A percentile compares a stretch with the other conserved stretches of the same genome.
These are phyloP conservation scores for Pythium pyrilobum DNA, from an alignment of 352 stramenopile species.

Conservation along the genomic window DNA sequence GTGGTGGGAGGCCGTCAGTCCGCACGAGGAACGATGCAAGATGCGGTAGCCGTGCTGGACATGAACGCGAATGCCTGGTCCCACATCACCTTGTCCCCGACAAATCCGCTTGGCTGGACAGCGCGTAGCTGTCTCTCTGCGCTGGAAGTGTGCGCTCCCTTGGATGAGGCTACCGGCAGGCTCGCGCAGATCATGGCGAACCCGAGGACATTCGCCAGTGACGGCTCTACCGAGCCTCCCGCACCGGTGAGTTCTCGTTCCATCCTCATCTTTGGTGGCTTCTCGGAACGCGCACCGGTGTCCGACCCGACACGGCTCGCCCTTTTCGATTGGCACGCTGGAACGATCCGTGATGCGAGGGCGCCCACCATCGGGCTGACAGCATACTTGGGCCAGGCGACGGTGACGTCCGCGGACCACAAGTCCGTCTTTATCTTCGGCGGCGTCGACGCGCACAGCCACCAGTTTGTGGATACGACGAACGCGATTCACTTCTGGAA, in stretches of 20 bases:
- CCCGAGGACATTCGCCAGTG: background rate
- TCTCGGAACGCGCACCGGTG: constrained; percentile 22
- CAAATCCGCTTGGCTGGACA: constrained; percentile 8
- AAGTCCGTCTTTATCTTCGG: constrained; percentile 62
- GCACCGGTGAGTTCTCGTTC: constrained; percentile 4
- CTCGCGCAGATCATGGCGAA: constrained; percentile 10
- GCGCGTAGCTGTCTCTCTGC: constrained; percentile 6
- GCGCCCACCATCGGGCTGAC: constrained; percentile 27
- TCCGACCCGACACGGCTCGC: constrained; percentile 2
- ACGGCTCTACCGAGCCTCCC: background rate
- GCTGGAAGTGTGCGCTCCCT: constrained; percentile 12
- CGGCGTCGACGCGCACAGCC: constrained; percentile 24
- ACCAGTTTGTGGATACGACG: constrained; percentile 31
- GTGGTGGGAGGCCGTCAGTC: constrained; percentile 42
- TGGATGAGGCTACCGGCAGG: constrained; percentile 10
- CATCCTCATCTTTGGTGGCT: constrained; percentile 58
- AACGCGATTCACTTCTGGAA: constrained; percentile 59
- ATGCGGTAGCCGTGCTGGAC: constrained; percentile 44
- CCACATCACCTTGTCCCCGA: constrained; percentile 1
- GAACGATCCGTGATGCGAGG: constrained; percentile 23
- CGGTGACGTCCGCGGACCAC: constrained; percentile 24
- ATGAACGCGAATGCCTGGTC: constrained; percentile 42
- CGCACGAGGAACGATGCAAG: constrained; percentile 20
- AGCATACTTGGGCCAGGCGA: constrained; percentile 47
- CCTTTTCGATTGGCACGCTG: constrained; percentile 32